These are phyloP conservation scores for Colletotrichum scovillei DNA, from an alignment of 2,329 filamentous ascomycete genomes.

Conservation along the genomic window DNA sequence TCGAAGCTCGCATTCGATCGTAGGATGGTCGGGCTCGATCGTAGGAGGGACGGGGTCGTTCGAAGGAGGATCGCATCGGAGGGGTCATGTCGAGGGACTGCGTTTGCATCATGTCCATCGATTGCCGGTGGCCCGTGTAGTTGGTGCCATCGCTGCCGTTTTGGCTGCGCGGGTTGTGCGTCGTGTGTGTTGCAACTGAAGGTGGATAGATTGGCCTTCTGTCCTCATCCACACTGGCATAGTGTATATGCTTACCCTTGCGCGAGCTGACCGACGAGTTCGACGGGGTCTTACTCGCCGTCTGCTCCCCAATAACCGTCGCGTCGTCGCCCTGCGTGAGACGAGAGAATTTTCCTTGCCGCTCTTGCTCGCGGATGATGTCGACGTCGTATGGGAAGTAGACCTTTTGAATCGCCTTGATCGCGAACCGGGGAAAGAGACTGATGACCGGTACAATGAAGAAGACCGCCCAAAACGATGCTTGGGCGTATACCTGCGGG, in stretches of 20 bases:
- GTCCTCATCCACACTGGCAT: slow-evolving; percentile 83
- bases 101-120: slow-evolving; percentile 60
- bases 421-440: slow-evolving; percentile 85
- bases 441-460: slow-evolving; percentile 84
- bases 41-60: slow-evolving; percentile 62
- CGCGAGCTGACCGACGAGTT: slow-evolving; percentile 71
- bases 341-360: slow-evolving; percentile 83
- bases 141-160: slow-evolving; percentile 96
- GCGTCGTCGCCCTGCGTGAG: slow-evolving; percentile 57
- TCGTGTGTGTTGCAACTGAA: slow-evolving; percentile 83
- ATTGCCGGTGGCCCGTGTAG: slow-evolving; percentile 77
- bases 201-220: slow-evolving; percentile 93
- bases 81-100: slow-evolving; percentile 39
- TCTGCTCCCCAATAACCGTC: slow-evolving; percentile 34
- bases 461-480: slow-evolving; percentile 89
- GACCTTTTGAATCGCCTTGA: slow-evolving; percentile 92
- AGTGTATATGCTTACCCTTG: slow-evolving; percentile 66
- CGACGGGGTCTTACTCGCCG: slow-evolving; percentile 49
- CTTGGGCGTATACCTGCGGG: slow-evolving; percentile 80
- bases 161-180: slow-evolving; percentile 84
- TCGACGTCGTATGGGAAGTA: slow-evolving; percentile 94
- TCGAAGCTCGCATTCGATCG: slow-evolving; percentile 86
- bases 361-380: slow-evolving; percentile 93
- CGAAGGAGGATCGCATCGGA: slow-evolving; percentile 38
- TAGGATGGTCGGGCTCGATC: slow-evolving; percentile 85